These are phyloP conservation scores for Phaffia rhodozyma DNA, from an alignment of 1,284 basidiomycete genomes.

Conservation along the genomic window DNA sequence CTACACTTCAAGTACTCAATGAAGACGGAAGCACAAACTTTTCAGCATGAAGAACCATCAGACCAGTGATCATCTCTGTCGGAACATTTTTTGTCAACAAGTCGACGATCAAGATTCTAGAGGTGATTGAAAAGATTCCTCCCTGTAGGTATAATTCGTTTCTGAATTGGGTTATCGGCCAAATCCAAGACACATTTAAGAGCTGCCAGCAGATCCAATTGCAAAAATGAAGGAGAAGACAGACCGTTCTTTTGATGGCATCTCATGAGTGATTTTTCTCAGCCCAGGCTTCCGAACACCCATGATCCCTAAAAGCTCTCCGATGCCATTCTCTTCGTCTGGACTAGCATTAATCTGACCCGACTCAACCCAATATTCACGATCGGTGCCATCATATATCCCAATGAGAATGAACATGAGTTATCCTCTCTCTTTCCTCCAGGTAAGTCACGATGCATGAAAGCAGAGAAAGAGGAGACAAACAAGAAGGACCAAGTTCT, in stretches of 20 bases:
- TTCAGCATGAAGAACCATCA: slow-evolving; percentile 91
- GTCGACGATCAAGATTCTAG: slow-evolving; percentile 87
- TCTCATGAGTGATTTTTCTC: slow-evolving; percentile 73
- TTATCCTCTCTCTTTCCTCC: neutral
- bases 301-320: slow-evolving; percentile 83
- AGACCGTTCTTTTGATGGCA: slow-evolving; percentile 63
- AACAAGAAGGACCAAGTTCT: slow-evolving; percentile 71
- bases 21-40: slow-evolving; percentile 42
- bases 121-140: slow-evolving; percentile 83
- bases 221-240: slow-evolving; percentile 22
- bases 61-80: slow-evolving; percentile 70
- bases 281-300: slow-evolving; percentile 79
- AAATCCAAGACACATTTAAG: neutral
- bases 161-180: slow-evolving; percentile 36
- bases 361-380: neutral
- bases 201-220: too few relatives aligned
- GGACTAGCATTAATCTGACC: slow-evolving; percentile 54
- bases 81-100: slow-evolving; percentile 80
- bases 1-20: neutral
- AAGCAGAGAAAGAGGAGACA: slow-evolving; percentile 6
- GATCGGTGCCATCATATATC: neutral
- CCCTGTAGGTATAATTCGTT: slow-evolving; percentile 74
- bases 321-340: slow-evolving; percentile 82
- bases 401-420: neutral
- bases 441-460: neutral